Percentiles rank a stretch among this genome's conserved stretches.
phyloP scores from a whole-genome alignment of 441 rosid species.

The Rhodomyrtus psidioides region DNA sequence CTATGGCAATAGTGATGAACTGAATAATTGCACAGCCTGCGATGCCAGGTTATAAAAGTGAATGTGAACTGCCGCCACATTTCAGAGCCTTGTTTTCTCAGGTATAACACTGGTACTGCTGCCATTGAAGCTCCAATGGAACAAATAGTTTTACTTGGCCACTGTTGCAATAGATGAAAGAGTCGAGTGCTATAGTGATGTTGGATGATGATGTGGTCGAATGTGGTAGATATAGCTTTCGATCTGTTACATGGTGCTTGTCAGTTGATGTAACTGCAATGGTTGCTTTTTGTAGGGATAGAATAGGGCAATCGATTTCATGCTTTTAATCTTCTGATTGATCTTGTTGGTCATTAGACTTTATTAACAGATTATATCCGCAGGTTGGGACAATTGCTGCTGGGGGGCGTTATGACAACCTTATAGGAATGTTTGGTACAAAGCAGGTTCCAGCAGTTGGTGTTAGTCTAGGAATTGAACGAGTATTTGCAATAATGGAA shows the following conservation, averaged over 20 bases:
- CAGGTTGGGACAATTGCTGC: constrained; percentile 98
- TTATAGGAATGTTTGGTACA: constrained; percentile 80
- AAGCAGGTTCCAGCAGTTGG: constrained; percentile 95
- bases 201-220: neutral
- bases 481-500: constrained; percentile 90
- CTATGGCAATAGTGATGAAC: neutral
- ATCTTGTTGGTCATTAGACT: neutral
- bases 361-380: neutral
- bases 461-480: constrained; percentile 90
- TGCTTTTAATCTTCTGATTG: neutral
- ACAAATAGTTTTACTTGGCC: neutral
- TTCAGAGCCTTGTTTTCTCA: neutral
- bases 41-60: neutral
- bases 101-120: neutral
- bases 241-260: neutral
- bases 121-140: neutral
- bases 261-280: neutral
- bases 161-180: neutral
- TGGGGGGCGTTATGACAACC: constrained; percentile 92
- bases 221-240: neutral
- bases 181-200: neutral
- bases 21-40: neutral
- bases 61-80: neutral
- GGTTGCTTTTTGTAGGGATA: neutral
- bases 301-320: neutral